Evolutionary conservation across 768 basidiomycete genomes (phyloP), one percentile per base, ranked within the genome.

Genomic region (Rhizopogon sp.): DNA sequence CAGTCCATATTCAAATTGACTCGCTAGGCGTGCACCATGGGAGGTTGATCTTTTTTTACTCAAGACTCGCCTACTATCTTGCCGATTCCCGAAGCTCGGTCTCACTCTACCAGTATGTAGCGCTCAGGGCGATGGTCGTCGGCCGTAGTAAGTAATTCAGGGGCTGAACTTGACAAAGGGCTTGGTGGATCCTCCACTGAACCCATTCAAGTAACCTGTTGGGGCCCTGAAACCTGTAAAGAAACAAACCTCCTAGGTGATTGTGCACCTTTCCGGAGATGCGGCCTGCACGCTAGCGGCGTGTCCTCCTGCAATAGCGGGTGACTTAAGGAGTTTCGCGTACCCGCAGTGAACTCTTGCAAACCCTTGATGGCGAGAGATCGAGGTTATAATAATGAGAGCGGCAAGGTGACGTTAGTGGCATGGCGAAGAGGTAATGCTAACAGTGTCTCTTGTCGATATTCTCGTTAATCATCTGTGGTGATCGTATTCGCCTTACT

Each of bases 241-340:
- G 73, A 78, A 97, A 96, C 51, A 93, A 73, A 1, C 85, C 93
- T 29, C 85, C 94, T 46, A 95, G 80, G 72, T 96, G 93, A 75
- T 95, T 25, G 94, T 49, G 94, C 95, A 50, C 94, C 94, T 95
- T 96, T 28, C 95, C 95, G n/a, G 93, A 96, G 62, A 97, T 90
- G 20, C 20, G 14, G 95, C 94, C 75, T 98, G 95, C 46, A 89
- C 88, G 67, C 86, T 88, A 43, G 81, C 77, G 28, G 85, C 85
- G 50, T 92, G 83, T 39, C 76, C 77, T 57, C 91, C 87, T 59
- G 77, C 72, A 58, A 98, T 73, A 13, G 85, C 88, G 50, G 78
- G 74, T 16, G 88, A 88, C 43, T 84, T 74, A 40, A 97, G 77
- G 43, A 96, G 97, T 72, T 62, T 82, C 84, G 93, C 94, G 16